Conservation (phyloP, 2,329 filamentous ascomycete genomes). For the Trichoderma atrobrunneum region DNA sequence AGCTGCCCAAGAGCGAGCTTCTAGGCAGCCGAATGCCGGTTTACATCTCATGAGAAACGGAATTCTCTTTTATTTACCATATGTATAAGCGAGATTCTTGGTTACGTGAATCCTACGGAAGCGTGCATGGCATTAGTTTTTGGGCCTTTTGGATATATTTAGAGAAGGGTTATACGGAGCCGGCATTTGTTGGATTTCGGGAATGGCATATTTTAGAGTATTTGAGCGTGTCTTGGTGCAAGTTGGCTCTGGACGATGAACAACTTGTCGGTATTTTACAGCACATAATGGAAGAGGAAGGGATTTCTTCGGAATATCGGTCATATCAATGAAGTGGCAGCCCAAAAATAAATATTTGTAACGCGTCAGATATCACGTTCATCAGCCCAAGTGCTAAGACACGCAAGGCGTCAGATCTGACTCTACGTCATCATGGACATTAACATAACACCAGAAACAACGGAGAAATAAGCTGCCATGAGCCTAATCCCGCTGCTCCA, state of each 20-base stretch:
- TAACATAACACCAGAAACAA: not conserved
- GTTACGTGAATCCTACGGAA: not conserved
- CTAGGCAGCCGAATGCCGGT: constrained; percentile 55
- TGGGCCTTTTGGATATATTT: not conserved
- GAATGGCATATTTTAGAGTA: not conserved
- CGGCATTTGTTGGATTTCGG: not conserved
- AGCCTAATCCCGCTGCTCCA: not conserved
- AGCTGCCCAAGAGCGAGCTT: constrained; percentile 52
- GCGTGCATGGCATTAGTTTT: not conserved
- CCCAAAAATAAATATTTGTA: not conserved
- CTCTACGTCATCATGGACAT: not conserved
- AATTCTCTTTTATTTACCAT: not conserved
- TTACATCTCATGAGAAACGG: constrained; percentile 43
- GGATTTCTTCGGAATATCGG: not conserved
- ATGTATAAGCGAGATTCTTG: not conserved
- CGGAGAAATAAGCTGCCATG: not conserved
- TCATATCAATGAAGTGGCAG: not conserved
- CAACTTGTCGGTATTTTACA: not conserved
- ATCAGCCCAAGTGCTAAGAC: not conserved
- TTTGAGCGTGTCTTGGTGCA: not conserved
- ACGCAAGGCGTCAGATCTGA: not conserved
- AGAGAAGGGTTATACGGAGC: not conserved
- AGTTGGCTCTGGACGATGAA: not conserved
- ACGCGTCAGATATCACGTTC: not conserved
- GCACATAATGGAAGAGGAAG: not conserved